These are phyloP conservation scores for Massariosphaeria phaeospora DNA, from an alignment of 495 filamentous ascomycete species.

Conservation along the genomic window DNA sequence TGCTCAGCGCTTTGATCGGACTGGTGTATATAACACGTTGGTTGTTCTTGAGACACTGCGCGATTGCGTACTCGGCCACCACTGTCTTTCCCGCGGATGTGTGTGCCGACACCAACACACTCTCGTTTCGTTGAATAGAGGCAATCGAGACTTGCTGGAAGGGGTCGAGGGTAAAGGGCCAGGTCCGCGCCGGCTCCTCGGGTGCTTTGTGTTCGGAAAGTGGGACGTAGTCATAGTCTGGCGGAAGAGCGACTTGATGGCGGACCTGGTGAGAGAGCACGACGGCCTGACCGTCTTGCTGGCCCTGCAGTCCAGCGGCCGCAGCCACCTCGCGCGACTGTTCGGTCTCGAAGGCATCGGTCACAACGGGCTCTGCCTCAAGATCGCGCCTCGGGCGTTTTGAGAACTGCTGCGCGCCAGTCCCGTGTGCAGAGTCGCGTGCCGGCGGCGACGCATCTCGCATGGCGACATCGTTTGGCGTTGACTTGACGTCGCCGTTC, in stretches of 20 bases:
- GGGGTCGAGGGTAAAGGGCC: slow-evolving; percentile 87
- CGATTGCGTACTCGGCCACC: slow-evolving; percentile 96
- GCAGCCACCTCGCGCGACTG: slow-evolving; percentile 83
- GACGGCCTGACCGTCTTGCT: slow-evolving; percentile 60
- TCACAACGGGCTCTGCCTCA: slow-evolving; percentile 74
- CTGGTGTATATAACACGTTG: slow-evolving; percentile 99
- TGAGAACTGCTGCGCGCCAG: slow-evolving; percentile 48
- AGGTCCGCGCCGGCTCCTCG: slow-evolving; percentile 74
- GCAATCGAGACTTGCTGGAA: slow-evolving; percentile 91
- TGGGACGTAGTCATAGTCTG: slow-evolving; percentile 87
- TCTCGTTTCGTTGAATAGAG: slow-evolving; percentile 91
- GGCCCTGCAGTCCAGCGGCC: slow-evolving; percentile 70
- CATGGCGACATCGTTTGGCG: slow-evolving; percentile 28
- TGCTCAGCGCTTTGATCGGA: slow-evolving; percentile 96
- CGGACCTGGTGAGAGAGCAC: slow-evolving; percentile 93
- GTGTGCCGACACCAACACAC: slow-evolving; percentile 93
- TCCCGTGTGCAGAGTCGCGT: slow-evolving; percentile 26
- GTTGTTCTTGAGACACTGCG: slow-evolving; percentile 92
- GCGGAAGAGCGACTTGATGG: slow-evolving; percentile 92
- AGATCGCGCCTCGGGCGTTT: slow-evolving; percentile 75
- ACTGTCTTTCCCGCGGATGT: slow-evolving; percentile 98
- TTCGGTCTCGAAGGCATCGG: slow-evolving; percentile 93
- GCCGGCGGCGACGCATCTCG: slow-evolving; percentile 38
- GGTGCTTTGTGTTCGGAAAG: slow-evolving; percentile 86
- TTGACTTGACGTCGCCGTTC: slow-evolving; percentile 65